These are phyloP conservation scores for Ustilago curta DNA, from an alignment of 1,284 basidiomycete genomes.

Conservation along the genomic window DNA sequence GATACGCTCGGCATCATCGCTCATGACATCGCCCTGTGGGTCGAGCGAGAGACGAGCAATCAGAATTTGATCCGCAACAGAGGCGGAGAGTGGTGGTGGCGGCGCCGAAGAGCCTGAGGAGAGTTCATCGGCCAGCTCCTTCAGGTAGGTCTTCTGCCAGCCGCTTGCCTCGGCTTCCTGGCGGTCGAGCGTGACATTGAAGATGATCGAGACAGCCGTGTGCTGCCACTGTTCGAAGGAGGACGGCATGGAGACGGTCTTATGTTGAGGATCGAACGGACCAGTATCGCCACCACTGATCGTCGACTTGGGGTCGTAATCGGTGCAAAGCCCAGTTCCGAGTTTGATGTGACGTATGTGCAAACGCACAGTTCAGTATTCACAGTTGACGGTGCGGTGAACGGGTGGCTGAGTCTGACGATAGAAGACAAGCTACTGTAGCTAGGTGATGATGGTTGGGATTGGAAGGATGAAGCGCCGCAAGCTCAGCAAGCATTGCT, in stretches of 20 bases:
- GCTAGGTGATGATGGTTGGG: not conserved
- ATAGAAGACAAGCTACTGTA: not conserved
- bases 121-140: conserved; percentile 80
- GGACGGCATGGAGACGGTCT: conserved; percentile 22
- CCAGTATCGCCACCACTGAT: not conserved
- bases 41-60: conserved; percentile 89
- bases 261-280: not conserved
- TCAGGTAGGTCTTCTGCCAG: conserved; percentile 85
- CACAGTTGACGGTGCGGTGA: not conserved
- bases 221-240: conserved; percentile 76
- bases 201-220: conserved; percentile 76
- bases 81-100: conserved; percentile 34
- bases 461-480: conserved; percentile 4
- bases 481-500: conserved; percentile 6
- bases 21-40: conserved; percentile 78
- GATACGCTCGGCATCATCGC: conserved; percentile 83
- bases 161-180: conserved; percentile 77
- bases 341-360: not conserved
- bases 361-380: too few relatives aligned
- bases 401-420: not conserved
- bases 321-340: not conserved
- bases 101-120: conserved; percentile 74
- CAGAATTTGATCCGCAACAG: conserved; percentile 80
- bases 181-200: conserved; percentile 85
- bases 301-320: not conserved